Percentiles rank a stretch among this genome's conserved stretches.
Conservation (phyloP, 2,329 filamentous ascomycete species). For the Neofusicoccum parvum region DNA sequence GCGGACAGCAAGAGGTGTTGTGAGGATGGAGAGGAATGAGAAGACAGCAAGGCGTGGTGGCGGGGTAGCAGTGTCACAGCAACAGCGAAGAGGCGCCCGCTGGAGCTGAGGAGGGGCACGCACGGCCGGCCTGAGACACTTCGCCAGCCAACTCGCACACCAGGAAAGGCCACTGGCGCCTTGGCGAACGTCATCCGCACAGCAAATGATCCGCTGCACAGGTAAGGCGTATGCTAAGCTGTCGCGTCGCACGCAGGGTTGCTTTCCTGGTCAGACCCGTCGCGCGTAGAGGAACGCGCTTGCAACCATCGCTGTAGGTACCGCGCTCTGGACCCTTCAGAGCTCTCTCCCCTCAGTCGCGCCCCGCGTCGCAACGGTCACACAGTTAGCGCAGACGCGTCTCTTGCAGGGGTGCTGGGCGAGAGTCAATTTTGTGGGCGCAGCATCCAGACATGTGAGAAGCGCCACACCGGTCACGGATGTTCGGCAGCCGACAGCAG, state of each 20-base stretch:
- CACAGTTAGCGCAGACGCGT: conserved; percentile 12
- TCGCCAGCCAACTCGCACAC: not conserved
- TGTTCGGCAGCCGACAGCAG: conserved; percentile 5
- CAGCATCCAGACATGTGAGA: not conserved
- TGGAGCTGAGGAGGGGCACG: not conserved
- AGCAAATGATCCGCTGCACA: not conserved
- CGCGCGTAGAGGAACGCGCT: not conserved
- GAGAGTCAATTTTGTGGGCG: not conserved
- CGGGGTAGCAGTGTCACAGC: not conserved
- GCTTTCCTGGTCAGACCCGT: no score
- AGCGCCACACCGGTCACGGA: conserved; percentile 9
- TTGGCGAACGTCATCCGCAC: not conserved
- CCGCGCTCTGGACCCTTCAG: not conserved
- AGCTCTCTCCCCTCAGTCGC: not conserved
- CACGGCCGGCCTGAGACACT: no score
- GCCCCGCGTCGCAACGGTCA: conserved; percentile 7
- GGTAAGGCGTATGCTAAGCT: not conserved
- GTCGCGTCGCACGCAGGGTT: not conserved
- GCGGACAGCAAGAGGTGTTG: not conserved
- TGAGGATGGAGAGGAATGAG: not conserved
- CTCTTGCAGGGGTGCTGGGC: not conserved
- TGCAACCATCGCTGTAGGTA: not conserved
- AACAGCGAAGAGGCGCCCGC: no score
- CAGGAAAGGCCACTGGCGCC: not conserved
- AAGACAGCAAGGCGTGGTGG: not conserved